Conservation (phyloP, 2,329 filamentous ascomycete genomes). For the Xylariales sp. region DNA sequence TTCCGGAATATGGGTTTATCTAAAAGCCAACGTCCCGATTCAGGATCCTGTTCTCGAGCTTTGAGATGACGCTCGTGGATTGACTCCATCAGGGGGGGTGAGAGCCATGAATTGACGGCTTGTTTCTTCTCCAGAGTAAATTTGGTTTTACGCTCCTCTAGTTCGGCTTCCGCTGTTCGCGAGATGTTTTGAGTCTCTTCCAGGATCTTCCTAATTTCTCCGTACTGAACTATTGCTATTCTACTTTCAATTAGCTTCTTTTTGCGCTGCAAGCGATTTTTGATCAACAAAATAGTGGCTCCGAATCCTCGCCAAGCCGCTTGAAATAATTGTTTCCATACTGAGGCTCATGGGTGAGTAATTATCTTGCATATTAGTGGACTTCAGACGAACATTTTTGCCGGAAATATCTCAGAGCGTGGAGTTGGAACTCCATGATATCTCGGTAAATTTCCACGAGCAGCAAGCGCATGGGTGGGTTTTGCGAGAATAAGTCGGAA, state of each 20-base stretch:
- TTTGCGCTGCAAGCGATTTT: neutral
- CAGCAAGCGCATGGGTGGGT: neutral
- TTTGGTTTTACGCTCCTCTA: too few relatives aligned
- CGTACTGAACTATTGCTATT: neutral
- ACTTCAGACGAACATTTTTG: neutral
- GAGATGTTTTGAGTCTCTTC: neutral
- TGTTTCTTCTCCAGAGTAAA: neutral
- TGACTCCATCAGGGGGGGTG: neutral
- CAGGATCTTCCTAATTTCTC: neutral
- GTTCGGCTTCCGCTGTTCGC: too few relatives aligned
- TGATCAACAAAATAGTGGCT: neutral
- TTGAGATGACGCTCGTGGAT: neutral
- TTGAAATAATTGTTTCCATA: constrained; percentile 1
- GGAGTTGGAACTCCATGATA: constrained; percentile 4
- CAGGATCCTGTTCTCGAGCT: neutral
- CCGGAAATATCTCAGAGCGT: constrained; percentile 3
- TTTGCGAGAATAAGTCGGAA: neutral
- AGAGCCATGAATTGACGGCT: neutral
- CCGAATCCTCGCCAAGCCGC: neutral
- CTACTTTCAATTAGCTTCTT: neutral
- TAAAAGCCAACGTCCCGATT: neutral
- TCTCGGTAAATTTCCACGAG: neutral
- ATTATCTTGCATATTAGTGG: neutral
- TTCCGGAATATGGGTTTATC: neutral
- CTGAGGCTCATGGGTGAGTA: neutral